These are phyloP conservation scores for Trichoderma sp. DNA, from an alignment of 2,329 filamentous ascomycete genomes.

Conservation along the genomic window DNA sequence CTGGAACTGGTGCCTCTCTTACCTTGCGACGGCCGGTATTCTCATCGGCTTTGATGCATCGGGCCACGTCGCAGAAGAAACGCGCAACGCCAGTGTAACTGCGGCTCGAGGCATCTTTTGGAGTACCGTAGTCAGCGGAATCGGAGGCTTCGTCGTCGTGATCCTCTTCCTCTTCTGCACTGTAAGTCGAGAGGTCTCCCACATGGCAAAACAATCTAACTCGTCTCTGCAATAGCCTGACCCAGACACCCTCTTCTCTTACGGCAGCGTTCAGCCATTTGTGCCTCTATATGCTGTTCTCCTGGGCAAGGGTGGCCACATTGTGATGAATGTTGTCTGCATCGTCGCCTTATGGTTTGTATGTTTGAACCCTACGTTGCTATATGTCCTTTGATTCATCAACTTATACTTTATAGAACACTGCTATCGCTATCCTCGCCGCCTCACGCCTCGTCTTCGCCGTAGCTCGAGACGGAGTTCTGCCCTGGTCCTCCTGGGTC, in stretches of 20 bases:
- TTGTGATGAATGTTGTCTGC: conserved; percentile 65
- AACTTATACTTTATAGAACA: conserved; percentile 49
- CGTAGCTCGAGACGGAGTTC: conserved; percentile 63
- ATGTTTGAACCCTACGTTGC: conserved; percentile 34
- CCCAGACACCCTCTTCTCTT: conserved; percentile 55
- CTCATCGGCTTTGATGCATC: conserved; percentile 65
- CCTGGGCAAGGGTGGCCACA: conserved; percentile 58
- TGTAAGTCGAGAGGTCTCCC: conserved; percentile 39
- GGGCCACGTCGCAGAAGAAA: conserved; percentile 65
- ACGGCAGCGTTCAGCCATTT: conserved; percentile 61
- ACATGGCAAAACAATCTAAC: not conserved
- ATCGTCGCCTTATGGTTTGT: conserved; percentile 56
- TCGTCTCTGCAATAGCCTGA: conserved; percentile 46
- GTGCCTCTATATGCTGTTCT: conserved; percentile 61
- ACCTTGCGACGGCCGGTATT: conserved; percentile 62
- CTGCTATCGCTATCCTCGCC: conserved; percentile 61
- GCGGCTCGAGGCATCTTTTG: conserved; percentile 64
- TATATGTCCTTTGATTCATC: not conserved
- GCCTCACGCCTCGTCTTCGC: conserved; percentile 66
- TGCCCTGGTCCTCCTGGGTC: conserved; percentile 63
- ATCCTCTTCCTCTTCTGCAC: conserved; percentile 64
- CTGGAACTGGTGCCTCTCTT: conserved; percentile 68
- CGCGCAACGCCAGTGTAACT: conserved; percentile 59
- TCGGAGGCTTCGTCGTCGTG: conserved; percentile 59
- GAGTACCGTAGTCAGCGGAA: conserved; percentile 60